Evolutionary conservation across 192 early-diverging fungal species (phyloP).

Genomic region (Gaertneriomyces sp.): DNA sequence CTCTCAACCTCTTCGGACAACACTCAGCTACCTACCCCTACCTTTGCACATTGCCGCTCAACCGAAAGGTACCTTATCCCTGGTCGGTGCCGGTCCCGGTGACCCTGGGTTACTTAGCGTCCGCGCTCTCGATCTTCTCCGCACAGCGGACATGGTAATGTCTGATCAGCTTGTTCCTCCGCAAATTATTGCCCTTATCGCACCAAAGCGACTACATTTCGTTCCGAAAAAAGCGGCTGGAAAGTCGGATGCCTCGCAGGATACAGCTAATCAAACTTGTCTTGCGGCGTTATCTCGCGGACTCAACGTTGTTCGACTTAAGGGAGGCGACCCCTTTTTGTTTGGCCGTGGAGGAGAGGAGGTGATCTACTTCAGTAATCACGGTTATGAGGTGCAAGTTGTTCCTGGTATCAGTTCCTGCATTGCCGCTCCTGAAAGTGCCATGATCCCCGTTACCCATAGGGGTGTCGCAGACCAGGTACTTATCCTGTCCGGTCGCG

Average conservation of each 20-base stretch:
- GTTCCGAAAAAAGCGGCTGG: constrained; percentile 67
- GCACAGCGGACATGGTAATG: constrained; percentile 75
- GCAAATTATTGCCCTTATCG: constrained; percentile 62
- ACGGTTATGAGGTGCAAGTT: constrained; percentile 64
- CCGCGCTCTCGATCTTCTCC: constrained; percentile 36
- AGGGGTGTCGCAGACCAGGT: constrained; percentile 81
- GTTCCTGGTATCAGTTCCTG: constrained; percentile 76
- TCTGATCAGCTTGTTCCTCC: constrained; percentile 57
- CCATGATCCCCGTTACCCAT: constrained; percentile 81
- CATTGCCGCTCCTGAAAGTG: constrained; percentile 69
- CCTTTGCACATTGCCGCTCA: constrained; percentile 15
- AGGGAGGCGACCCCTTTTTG: constrained; percentile 89
- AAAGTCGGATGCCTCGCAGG: constrained; percentile 67
- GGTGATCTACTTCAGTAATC: constrained; percentile 63
- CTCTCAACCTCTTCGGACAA: constrained; percentile 4
- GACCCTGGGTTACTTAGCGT: constrained; percentile 73
- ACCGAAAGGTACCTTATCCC: constrained; percentile 20
- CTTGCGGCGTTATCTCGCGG: constrained; percentile 63
- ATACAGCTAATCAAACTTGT: constrained; percentile 68
- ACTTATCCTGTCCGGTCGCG: constrained; percentile 78
- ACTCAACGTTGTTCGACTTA: constrained; percentile 74
- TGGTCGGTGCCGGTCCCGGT: constrained; percentile 88
- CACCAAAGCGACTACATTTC: constrained; percentile 45
- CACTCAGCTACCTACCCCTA: constrained; percentile 9
- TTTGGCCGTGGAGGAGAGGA: constrained; percentile 95